Evolutionary conservation across 2,329 filamentous ascomycete species (phyloP), one percentile per base, ranked within the genome.

Genomic region (Atkinsonella texensis): DNA sequence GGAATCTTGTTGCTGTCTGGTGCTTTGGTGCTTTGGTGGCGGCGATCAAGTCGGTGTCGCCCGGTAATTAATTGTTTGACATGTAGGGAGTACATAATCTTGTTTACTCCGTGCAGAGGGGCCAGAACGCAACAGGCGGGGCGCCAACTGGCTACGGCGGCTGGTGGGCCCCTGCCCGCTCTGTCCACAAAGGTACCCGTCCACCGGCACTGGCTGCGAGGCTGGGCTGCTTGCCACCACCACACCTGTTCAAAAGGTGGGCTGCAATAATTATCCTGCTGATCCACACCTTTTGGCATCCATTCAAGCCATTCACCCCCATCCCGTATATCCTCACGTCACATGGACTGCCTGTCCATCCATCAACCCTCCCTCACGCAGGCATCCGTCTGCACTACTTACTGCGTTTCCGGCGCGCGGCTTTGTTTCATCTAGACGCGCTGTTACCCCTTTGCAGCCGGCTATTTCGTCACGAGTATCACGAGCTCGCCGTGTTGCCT

Each of bases 341-440:
- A 67, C 62, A 67, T 66, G 65, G 53, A 56, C 63, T 57, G 50
- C 53, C 57, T 55, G 54, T 59, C 53, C 57, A 57, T 60, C 59
- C 59, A 58, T 53, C 59, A 57, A 48, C 56, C 48, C 49, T 52
- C 28, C 9, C 50, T 33, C n/a, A 42, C 46, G 45, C 53, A 45
- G 50, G 44, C 54, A 17, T 51, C 39, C 18, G 15, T 42, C 45
- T 20, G 38, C 1, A 54, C 42, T 51, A 44, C 51, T 55, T 49
- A 50, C 50, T 40, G 20, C 48, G 9, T 52, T 39, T 46, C 20
- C 31, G 23, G n/a, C 41, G 51, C 45, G 31, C 45, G 46, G 12
- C 32, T 12, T 28, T 43, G 49, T 51, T 54, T 49, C 54, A 50
- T 56, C 52, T 60, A 57, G 56, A 62, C 63, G 60, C 58, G 57